phyloP scores from a whole-genome alignment of 148 eudicot species.

The Tetragonia tetragonoides region DNA sequence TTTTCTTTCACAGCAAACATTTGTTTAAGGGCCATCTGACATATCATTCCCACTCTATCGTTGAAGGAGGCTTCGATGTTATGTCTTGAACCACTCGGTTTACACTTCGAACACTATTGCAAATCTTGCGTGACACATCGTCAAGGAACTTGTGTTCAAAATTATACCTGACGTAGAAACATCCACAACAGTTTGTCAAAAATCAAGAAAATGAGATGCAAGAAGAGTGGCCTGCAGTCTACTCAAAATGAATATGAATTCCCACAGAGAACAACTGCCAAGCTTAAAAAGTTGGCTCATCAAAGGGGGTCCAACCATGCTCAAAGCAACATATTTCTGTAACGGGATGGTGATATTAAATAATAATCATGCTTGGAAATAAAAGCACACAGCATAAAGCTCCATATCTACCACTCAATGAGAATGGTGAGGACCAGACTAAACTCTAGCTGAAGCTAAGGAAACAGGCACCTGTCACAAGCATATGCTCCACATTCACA shows the following conservation, averaged over 20 bases:
- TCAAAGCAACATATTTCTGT: background rate
- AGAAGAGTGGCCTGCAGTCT: background rate
- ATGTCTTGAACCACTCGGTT: constrained; percentile 90
- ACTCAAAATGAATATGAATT: background rate
- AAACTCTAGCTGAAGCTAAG: background rate
- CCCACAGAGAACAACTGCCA: background rate
- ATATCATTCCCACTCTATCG: constrained; percentile 91
- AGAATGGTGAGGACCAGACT: background rate
- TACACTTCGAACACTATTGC: constrained; percentile 80
- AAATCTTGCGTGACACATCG: constrained; percentile 71
- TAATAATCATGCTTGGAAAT: background rate
- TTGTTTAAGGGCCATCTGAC: background rate
- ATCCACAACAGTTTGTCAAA: background rate
- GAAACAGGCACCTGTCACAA: background rate
- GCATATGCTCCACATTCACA: background rate
- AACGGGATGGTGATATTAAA: background rate
- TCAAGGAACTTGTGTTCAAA: constrained; percentile 82
- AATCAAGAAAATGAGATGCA: background rate
- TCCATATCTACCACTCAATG: background rate
- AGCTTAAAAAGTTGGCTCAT: too few relatives aligned
- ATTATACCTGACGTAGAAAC: constrained; percentile 58
- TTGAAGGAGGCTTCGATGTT: constrained; percentile 98
- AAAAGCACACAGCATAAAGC: background rate
- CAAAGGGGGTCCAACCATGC: background rate
- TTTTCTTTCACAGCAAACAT: constrained; percentile 4